These are phyloP conservation scores for Apiotrichum brassicae DNA, from an alignment of 1,284 basidiomycete genomes.

Conservation along the genomic window DNA sequence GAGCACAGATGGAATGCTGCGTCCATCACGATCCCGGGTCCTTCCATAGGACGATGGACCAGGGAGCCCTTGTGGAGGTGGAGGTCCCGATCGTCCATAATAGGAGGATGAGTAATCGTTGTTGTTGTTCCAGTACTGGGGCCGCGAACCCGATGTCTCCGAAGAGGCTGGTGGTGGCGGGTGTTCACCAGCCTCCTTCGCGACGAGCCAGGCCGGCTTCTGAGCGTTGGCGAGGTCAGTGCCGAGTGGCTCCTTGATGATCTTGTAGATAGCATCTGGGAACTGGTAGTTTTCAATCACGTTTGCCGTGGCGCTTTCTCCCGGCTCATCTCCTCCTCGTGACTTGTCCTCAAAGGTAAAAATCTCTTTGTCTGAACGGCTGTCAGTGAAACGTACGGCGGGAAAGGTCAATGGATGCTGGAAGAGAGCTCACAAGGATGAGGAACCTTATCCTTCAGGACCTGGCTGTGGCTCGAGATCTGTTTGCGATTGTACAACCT, in stretches of 20 bases:
- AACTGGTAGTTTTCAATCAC: constrained; percentile 20
- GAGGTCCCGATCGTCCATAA: constrained; percentile 1
- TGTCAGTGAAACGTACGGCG: neutral
- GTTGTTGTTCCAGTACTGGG: constrained; percentile 10
- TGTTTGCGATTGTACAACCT: constrained; percentile 42
- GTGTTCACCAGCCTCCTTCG: constrained; percentile 11
- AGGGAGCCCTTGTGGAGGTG: too few species aligned
- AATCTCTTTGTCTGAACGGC: constrained; percentile 17
- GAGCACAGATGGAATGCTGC: neutral
- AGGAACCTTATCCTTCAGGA: constrained; percentile 38
- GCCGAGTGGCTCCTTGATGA: constrained; percentile 11
- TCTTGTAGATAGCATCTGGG: constrained; percentile 16
- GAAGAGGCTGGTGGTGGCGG: neutral
- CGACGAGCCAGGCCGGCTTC: constrained; percentile 14
- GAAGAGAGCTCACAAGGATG: constrained; percentile 15
- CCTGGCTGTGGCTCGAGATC: constrained; percentile 46
- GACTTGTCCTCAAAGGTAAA: constrained; percentile 24
- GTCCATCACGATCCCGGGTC: too few species aligned
- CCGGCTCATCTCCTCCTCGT: constrained; percentile 12
- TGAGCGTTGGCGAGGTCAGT: constrained; percentile 16
- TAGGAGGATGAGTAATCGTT: constrained; percentile 8
- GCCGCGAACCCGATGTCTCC: constrained; percentile 2
- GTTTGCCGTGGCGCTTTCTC: constrained; percentile 17
- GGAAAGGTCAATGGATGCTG: too few species aligned
- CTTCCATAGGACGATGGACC: too few species aligned